phyloP scores from a whole-genome alignment of 495 filamentous ascomycete genomes.

The Neurospora tetrasperma region DNA sequence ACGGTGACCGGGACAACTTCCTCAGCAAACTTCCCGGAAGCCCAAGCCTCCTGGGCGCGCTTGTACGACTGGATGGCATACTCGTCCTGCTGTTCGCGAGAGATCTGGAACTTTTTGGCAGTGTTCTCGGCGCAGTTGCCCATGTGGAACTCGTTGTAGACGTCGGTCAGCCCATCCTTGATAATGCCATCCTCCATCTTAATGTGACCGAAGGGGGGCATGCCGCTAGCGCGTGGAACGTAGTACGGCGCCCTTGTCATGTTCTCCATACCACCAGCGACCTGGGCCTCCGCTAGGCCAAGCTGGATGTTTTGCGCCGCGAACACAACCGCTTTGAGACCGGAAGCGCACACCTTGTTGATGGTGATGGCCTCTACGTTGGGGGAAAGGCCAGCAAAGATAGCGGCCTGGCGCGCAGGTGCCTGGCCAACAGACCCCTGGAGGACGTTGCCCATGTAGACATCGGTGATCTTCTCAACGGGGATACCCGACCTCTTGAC shows the following conservation, averaged over 20 bases:
- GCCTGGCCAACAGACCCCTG: conserved; percentile 76
- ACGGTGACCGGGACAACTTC: conserved; percentile 84
- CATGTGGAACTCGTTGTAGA: conserved; percentile 96
- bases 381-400: conserved; percentile 73
- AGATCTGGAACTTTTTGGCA: conserved; percentile 74
- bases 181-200: conserved; percentile 84
- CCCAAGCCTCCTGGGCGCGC: conserved; percentile 86
- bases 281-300: conserved; percentile 71
- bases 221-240: conserved; percentile 59
- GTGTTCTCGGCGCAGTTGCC: conserved; percentile 95
- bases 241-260: conserved; percentile 95
- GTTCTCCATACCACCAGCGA: conserved; percentile 95
- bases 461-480: conserved; percentile 64
- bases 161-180: conserved; percentile 93
- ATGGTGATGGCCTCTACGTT: conserved; percentile 78
- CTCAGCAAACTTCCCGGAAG: conserved; percentile 63
- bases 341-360: conserved; percentile 96
- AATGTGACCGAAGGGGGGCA: conserved; percentile 76
- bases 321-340: conserved; percentile 80
- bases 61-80: conserved; percentile 85
- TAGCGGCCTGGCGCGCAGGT: conserved; percentile 80
- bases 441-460: conserved; percentile 98
- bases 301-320: conserved; percentile 92
- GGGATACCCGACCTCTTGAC: conserved; percentile 74
- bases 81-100: conserved; percentile 74